phyloP scores from a whole-genome alignment of 257 asterid genomes.

The Osmanthus fragrans region DNA sequence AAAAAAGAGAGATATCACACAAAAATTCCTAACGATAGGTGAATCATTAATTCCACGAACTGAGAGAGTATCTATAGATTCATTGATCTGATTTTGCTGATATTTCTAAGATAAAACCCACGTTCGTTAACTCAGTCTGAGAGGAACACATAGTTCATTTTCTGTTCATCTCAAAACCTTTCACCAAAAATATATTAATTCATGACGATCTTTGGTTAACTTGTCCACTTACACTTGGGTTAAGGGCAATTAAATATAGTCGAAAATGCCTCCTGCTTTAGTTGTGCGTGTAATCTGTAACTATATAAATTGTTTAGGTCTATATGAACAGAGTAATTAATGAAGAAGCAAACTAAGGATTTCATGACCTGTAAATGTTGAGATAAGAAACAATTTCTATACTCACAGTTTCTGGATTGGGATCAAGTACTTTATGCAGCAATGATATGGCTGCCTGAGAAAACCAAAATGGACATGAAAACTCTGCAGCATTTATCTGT shows the following conservation, averaged over 20 bases:
- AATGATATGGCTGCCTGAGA: slow-evolving; percentile 68
- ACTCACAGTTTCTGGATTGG: slow-evolving; percentile 83
- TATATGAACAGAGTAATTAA: background rate
- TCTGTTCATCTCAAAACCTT: background rate
- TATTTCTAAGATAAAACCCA: background rate
- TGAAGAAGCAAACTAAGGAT: background rate
- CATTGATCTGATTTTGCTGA: background rate
- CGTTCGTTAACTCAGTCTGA: background rate
- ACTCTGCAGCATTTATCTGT: slow-evolving; percentile 84
- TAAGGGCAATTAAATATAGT: background rate
- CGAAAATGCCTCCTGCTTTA: background rate
- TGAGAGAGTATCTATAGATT: background rate
- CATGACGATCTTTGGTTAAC: background rate
- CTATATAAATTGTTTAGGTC: background rate
- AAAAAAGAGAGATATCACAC: background rate
- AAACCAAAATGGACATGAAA: slow-evolving; percentile 89
- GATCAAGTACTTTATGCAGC: slow-evolving; percentile 77
- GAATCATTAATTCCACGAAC: background rate
- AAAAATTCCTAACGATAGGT: background rate
- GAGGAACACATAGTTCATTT: background rate
- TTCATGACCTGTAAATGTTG: slow-evolving; percentile 6
- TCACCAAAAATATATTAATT: background rate
- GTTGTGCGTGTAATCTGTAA: background rate
- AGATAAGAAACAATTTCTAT: slow-evolving; percentile 2
- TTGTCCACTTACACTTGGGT: background rate